Evolutionary conservation across 768 basidiomycete genomes (phyloP), one percentile per base, ranked within the genome.

Genomic region (Pleurotus tuoliensis): DNA sequence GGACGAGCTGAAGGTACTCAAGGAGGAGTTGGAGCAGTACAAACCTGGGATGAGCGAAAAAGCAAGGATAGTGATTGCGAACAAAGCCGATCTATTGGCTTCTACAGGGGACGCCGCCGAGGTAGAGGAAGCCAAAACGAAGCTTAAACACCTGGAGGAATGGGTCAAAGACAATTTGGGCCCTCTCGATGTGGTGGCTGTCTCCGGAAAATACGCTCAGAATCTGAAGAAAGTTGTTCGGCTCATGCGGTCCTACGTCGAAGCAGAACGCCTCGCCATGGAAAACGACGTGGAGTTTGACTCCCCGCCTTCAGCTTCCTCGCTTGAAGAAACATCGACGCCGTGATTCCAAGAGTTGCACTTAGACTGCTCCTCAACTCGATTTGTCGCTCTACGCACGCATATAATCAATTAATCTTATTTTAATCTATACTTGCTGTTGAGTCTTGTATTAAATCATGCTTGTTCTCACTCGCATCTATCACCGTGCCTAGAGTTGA

Each of bases 51-150:
- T 98, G 80, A 89, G 88, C 65, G 64, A 70, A 16, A 84, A 89
- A 65, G 88, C 85, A 18, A 78, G 87, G 22, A 78, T 97, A 66
- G 90, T 99, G 40, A 76, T 98, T 15, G 90, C 92, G 24, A 99
- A 98, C 76, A 99, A 99, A 70, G 97, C 94, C 0, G 97, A 99
- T 72, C 67, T 92, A 30, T 79, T 96, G 2, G 89, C 76, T 1
- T 77, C 71, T 0, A 76, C 76, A 8, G 78, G 73, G 9, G 76
- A 78, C 25, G 68, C 71, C n/a, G 70, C 66, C 13, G 77, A 78
- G 5, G 78, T 88, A 3, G 69, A 72, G 38, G 76, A 73, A 39
- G 87, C 86, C 4, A 78, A 76, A 60, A 73, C 69, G 25, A 91
- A 89, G 67, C 73, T 90, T 48, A 63, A 55, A 30, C 73, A 63